Percentiles rank a stretch among this genome's conserved stretches.
Conservation (phyloP, 2,329 filamentous ascomycete species). For the Sporothrix humicola region DNA sequence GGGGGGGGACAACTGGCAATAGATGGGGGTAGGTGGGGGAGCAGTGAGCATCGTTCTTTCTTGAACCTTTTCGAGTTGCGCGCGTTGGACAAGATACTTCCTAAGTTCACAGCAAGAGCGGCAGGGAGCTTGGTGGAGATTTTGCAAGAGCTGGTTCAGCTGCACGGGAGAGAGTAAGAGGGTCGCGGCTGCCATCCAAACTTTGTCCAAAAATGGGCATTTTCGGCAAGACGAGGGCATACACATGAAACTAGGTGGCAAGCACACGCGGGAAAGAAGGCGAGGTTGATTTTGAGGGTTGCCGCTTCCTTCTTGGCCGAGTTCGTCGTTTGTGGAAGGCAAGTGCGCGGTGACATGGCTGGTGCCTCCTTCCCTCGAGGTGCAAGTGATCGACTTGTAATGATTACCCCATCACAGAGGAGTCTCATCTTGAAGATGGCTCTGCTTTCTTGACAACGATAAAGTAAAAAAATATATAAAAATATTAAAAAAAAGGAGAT, state of each 20-base stretch:
- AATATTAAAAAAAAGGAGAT: too few relatives aligned
- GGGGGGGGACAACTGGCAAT: neutral
- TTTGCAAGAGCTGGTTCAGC: neutral
- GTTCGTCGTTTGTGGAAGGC: neutral
- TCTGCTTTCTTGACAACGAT: too few relatives aligned
- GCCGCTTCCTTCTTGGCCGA: neutral
- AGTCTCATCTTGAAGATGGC: neutral
- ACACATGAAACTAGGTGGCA: slow-evolving; percentile 21
- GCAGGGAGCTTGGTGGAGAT: neutral
- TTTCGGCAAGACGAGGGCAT: neutral
- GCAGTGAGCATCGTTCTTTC: neutral
- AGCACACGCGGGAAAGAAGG: neutral
- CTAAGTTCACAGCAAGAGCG: neutral
- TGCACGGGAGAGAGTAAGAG: neutral
- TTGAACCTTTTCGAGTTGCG: neutral
- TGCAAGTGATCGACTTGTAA: neutral
- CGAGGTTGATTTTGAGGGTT: neutral
- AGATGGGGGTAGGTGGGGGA: slow-evolving; percentile 23
- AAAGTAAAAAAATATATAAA: too few relatives aligned
- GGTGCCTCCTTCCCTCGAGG: neutral
- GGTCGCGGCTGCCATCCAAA: slow-evolving; percentile 6
- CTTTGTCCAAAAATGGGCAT: slow-evolving; percentile 6
- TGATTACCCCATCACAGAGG: neutral
- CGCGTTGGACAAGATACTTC: slow-evolving; percentile 4
- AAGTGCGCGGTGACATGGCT: neutral